phyloP scores from a whole-genome alignment of 768 basidiomycete genomes.

The Serendipita sp. region DNA sequence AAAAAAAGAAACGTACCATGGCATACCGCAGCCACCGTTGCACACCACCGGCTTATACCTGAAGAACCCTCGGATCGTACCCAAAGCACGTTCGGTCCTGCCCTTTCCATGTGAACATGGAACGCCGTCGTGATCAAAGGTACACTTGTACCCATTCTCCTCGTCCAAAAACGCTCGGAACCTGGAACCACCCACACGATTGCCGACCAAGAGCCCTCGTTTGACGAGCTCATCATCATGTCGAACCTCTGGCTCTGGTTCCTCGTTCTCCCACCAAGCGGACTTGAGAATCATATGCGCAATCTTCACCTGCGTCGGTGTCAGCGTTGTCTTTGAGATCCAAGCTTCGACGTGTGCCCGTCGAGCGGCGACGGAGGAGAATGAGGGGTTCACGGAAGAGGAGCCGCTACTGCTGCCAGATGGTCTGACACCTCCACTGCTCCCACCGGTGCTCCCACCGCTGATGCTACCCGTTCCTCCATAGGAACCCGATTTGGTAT shows the following conservation, averaged over 20 bases:
- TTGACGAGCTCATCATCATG: background rate
- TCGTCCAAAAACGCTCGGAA: constrained; percentile 4
- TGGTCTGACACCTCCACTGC: background rate
- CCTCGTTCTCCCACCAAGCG: background rate
- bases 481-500: background rate
- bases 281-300: background rate
- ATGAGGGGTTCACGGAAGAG: background rate
- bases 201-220: background rate
- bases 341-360: background rate
- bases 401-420: background rate
- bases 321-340: background rate
- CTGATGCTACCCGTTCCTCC: background rate
- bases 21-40: background rate
- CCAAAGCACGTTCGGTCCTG: background rate
- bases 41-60: background rate
- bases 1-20: background rate
- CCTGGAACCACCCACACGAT: background rate
- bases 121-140: constrained; percentile 2
- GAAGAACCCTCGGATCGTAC: background rate
- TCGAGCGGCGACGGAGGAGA: background rate
- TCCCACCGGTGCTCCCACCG: background rate
- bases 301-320: background rate
- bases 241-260: constrained; percentile 3
- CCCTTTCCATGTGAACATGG: background rate
- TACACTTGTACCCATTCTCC: constrained; percentile 2